Conservation (phyloP, 345 rosid genomes). For the Dipteronia dyeriana region DNA sequence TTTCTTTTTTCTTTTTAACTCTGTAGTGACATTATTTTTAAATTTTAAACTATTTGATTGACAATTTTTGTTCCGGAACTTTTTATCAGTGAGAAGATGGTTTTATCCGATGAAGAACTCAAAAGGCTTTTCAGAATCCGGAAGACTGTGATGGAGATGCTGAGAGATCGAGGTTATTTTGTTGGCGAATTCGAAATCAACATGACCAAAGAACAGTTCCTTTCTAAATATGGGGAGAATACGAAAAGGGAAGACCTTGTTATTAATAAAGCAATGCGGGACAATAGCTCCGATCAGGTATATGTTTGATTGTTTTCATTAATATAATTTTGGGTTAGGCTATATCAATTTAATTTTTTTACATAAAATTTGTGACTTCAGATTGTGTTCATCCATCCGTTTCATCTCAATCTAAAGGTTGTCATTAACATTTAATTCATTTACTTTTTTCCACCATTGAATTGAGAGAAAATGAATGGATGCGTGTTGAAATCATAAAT, state of each 20-base stretch:
- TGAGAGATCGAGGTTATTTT: conserved; percentile 73
- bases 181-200: conserved; percentile 64
- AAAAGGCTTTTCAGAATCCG: conserved; percentile 64
- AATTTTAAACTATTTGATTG: neutral
- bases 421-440: no score
- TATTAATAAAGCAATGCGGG: conserved; percentile 58
- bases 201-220: conserved; percentile 50
- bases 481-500: no score
- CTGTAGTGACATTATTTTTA: neutral
- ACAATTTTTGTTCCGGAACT: neutral
- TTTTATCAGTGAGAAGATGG: conserved; percentile 40
- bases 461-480: no score
- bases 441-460: no score
- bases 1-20: no score
- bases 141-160: conserved; percentile 78
- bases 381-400: no score
- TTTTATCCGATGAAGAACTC: conserved; percentile 63
- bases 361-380: no score
- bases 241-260: conserved; percentile 93
- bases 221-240: conserved; percentile 59
- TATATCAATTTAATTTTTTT: no score
- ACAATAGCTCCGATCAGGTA: conserved; percentile 68
- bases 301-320: neutral
- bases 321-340: neutral
- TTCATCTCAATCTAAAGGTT: no score